These are phyloP conservation scores for Atkinsonella texensis DNA, from an alignment of 2,329 filamentous ascomycete genomes.

Conservation along the genomic window DNA sequence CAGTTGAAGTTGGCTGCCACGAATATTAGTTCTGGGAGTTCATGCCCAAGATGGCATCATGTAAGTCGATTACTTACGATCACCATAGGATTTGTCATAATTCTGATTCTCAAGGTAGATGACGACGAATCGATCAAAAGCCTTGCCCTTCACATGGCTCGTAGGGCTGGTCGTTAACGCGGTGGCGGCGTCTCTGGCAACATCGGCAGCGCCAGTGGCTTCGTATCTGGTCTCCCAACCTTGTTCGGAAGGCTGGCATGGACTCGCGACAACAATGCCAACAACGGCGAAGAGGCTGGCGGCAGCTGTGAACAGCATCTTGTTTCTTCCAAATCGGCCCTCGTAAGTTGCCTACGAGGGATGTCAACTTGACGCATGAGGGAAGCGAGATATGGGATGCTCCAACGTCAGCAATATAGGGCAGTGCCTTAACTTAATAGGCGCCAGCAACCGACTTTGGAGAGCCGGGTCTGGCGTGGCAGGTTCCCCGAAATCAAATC, in stretches of 20 bases:
- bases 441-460: not conserved
- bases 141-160: slow-evolving; percentile 55
- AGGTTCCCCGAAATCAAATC: too few relatives aligned
- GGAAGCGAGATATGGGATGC: not conserved
- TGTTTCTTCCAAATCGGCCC: not conserved
- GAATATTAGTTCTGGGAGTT: not conserved
- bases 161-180: slow-evolving; percentile 48
- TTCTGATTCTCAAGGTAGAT: slow-evolving; percentile 73
- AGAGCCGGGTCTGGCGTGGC: not conserved
- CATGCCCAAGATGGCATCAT: not conserved
- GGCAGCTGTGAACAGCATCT: slow-evolving; percentile 9
- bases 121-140: slow-evolving; percentile 58
- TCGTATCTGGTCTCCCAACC: slow-evolving; percentile 33
- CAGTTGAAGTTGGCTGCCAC: slow-evolving; percentile 15
- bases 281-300: slow-evolving; percentile 15
- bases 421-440: not conserved
- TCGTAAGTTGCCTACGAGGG: not conserved
- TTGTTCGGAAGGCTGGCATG: slow-evolving; percentile 6
- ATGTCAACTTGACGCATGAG: not conserved
- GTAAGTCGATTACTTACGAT: slow-evolving; percentile 33
- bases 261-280: slow-evolving; percentile 14
- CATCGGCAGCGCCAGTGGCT: slow-evolving; percentile 36
- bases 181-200: slow-evolving; percentile 45
- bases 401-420: not conserved
- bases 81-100: slow-evolving; percentile 50